Conservation (phyloP, 2,329 filamentous ascomycete species). For the Chaetomiaceae sp. region DNA sequence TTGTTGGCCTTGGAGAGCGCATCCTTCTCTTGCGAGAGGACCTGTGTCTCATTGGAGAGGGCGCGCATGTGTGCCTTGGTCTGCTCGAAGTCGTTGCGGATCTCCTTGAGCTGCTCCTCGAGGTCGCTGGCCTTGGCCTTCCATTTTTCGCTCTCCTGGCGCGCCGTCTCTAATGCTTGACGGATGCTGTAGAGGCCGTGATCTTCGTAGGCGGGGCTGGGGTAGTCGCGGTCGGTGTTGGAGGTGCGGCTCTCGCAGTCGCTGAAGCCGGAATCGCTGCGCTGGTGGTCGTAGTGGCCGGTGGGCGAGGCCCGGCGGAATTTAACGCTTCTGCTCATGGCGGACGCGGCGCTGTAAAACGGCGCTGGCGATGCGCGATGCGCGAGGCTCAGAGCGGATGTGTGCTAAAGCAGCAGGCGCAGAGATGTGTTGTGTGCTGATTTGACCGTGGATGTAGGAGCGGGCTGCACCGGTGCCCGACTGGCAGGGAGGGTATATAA, state of each 20-base stretch:
- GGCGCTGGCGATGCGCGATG: conserved; percentile 7
- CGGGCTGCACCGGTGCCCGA: conserved; percentile 33
- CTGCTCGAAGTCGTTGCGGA: conserved; percentile 25
- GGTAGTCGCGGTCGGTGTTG: conserved; percentile 27
- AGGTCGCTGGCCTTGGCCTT: conserved; percentile 24
- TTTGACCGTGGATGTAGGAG: conserved; percentile 27
- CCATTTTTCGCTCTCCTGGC: conserved; percentile 25
- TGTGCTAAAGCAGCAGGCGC: conserved; percentile 24
- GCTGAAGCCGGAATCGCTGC: conserved; percentile 33
- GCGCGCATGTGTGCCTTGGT: conserved; percentile 21
- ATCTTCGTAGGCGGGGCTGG: conserved; percentile 24
- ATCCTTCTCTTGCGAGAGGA: conserved; percentile 28
- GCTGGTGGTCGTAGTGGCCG: conserved; percentile 28
- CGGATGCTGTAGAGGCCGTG: conserved; percentile 28
- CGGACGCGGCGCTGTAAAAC: no score
- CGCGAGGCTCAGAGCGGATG: conserved; percentile 16
- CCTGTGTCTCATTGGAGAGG: conserved; percentile 25
- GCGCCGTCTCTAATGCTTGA: conserved; percentile 24
- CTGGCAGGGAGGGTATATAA: conserved; percentile 26
- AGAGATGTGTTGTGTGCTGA: conserved; percentile 32
- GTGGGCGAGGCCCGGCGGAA: conserved; percentile 30
- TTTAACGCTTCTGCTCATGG: conserved; percentile 30
- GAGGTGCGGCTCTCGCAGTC: conserved; percentile 29
- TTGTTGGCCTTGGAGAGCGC: conserved; percentile 23
- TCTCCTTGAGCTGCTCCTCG: conserved; percentile 22